phyloP scores from a whole-genome alignment of 371 early-diverging fungal genomes.

The Blyttiomyces sp. region DNA sequence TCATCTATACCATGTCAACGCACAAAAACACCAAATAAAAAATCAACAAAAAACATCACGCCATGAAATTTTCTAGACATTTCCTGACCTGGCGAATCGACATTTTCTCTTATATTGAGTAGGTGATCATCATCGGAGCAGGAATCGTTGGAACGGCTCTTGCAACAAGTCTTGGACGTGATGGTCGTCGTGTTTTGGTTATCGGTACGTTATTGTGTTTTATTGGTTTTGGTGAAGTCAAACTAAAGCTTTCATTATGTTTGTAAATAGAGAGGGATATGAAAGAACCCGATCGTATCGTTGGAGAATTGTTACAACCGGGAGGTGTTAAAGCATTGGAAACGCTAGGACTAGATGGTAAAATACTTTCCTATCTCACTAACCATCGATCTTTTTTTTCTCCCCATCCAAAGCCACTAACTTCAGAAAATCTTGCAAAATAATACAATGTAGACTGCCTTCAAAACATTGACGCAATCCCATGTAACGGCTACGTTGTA shows the following conservation, averaged over 20 bases:
- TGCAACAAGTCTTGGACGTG: constrained; percentile 69
- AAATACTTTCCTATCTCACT: constrained; percentile 7
- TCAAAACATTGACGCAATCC: constrained; percentile 83
- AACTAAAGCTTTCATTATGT: not conserved
- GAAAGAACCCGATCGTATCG: constrained; percentile 90
- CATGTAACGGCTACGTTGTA: constrained; percentile 83
- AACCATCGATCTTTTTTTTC: not conserved
- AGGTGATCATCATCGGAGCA: constrained; percentile 83
- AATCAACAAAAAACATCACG: no score
- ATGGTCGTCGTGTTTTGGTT: constrained; percentile 69
- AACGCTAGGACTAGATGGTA: constrained; percentile 68
- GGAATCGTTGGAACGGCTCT: constrained; percentile 86
- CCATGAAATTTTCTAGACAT: no score
- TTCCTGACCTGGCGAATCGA: no score
- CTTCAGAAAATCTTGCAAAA: no score
- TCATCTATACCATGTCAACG: no score
- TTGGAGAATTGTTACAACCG: constrained; percentile 94
- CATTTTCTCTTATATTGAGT: no score
- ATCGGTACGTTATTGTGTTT: constrained; percentile 41
- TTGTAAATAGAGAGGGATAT: constrained; percentile 73
- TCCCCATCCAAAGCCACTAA: not conserved
- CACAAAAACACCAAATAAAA: no score
- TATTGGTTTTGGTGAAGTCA: not conserved
- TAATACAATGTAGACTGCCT: constrained; percentile 57
- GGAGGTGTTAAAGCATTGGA: constrained; percentile 82